Evolutionary conservation across 495 filamentous ascomycete species (phyloP), one percentile per base, ranked within the genome.

Genomic region (Pyrenula massariospora): DNA sequence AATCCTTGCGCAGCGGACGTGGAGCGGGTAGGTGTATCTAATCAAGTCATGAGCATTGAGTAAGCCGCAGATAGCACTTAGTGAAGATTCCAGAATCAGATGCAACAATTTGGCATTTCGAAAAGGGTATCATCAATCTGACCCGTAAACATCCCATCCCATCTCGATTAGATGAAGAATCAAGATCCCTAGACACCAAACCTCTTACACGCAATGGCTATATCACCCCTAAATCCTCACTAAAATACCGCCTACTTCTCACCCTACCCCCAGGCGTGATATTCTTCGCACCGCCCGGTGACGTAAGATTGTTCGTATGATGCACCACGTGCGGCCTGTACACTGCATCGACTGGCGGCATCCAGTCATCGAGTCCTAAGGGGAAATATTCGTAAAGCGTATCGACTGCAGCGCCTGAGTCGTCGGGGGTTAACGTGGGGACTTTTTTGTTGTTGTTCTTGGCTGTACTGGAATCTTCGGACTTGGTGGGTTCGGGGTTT

Each of bases 291-390:
- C 50, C 50, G 19, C 19, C 22, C 50, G 8, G 5, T 52, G 50
- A 8, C 8, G 50, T 21, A 8, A 52, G n/a, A 52, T 24, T 52
- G 20, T 52, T 52, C 20, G n/a, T 52, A 85, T 95, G 90, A 69
- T 95, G 90, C 1, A 94, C 90, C 8, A 93, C 87, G 67, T 95
- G 90, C 10, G 90, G 90, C n/a, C 90, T 76, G 60, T 95, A 95
- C 47, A 95, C 84, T 8, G 90, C 89, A 67, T 95, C 90, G 11
- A 95, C 90, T 2, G 90, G 90, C 2, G 86, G 86, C 75, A 90
- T 89, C 89, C 89, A 95, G 59, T 95, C 90, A 68, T 95, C 88
- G 59, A 92, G 68, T 21, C 86, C 89, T 22, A 95, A 75, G 3
- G 90, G 90, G 58, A 95, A 95, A 65, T 95, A 95, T 66, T 95